phyloP scores from a whole-genome alignment of 306 rosid species.

The Trifolium fragiferum region DNA sequence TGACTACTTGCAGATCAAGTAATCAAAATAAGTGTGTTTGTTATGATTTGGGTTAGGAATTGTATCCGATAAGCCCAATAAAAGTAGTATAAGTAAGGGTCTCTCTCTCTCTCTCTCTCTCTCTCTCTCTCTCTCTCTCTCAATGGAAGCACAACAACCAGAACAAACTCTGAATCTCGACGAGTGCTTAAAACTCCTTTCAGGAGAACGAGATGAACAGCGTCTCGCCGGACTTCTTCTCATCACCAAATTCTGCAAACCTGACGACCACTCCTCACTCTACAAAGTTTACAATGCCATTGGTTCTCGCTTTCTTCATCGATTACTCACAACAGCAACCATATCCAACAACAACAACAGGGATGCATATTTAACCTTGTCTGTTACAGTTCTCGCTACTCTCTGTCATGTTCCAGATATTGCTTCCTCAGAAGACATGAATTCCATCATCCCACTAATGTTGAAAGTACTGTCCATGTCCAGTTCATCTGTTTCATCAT shows the following conservation, averaged over 20 bases:
- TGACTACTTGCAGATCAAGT: too few relatives aligned
- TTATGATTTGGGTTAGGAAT: too few relatives aligned
- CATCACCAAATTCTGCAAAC: constrained; percentile 77
- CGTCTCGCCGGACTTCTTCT: constrained; percentile 92
- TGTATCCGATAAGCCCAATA: too few relatives aligned
- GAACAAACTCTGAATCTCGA: constrained; percentile 57
- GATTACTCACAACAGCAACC: constrained; percentile 72
- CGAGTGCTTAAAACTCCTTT: constrained; percentile 86
- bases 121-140: too few relatives aligned
- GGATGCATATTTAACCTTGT: constrained; percentile 76
- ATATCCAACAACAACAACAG: constrained; percentile 49
- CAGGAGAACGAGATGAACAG: constrained; percentile 87
- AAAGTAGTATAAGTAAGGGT: too few relatives aligned
- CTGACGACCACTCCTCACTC: constrained; percentile 70
- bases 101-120: too few relatives aligned
- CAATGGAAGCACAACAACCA: constrained; percentile 46
- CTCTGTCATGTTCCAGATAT: constrained; percentile 83
- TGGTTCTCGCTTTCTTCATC: constrained; percentile 75
- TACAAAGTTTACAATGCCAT: constrained; percentile 70
- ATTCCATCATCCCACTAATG: constrained; percentile 63
- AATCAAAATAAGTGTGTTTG: too few relatives aligned
- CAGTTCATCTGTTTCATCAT: constrained; percentile 49
- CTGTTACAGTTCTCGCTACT: constrained; percentile 78
- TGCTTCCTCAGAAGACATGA: constrained; percentile 76
- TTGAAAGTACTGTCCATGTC: constrained; percentile 60